Conservation (phyloP, 495 filamentous ascomycete genomes). For the Trichoderma erinaceum region DNA sequence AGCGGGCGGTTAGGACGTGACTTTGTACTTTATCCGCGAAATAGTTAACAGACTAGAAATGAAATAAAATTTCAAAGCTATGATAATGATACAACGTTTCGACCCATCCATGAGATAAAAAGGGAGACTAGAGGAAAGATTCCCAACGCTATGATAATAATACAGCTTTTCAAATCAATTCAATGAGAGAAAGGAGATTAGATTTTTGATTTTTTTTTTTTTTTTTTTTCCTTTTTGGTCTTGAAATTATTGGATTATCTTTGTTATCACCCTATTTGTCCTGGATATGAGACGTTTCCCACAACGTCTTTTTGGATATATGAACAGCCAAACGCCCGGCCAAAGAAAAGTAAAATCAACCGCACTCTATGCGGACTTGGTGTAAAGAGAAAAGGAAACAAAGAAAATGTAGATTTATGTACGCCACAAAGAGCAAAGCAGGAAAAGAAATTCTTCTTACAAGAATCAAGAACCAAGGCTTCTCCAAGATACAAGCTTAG, state of each 20-base stretch:
- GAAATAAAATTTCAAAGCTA: too few species aligned
- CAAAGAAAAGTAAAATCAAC: neutral
- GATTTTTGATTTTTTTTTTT: too few species aligned
- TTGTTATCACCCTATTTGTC: slow-evolving; percentile 2
- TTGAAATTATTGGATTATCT: neutral
- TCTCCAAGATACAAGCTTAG: neutral
- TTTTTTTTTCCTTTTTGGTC: neutral
- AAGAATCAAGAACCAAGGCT: neutral
- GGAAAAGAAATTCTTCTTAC: neutral
- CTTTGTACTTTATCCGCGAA: too few species aligned
- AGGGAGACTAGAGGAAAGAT: too few species aligned
- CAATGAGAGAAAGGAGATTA: neutral
- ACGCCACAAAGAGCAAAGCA: neutral
- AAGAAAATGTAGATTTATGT: neutral
- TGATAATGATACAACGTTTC: too few species aligned
- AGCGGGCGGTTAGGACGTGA: neutral
- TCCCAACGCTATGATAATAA: too few species aligned
- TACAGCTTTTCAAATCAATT: neutral
- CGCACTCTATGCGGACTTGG: slow-evolving; percentile 9
- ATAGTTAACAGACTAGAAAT: too few species aligned
- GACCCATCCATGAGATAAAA: too few species aligned
- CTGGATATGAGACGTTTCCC: slow-evolving; percentile 9
- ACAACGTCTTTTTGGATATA: slow-evolving; percentile 11
- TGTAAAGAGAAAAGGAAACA: neutral
- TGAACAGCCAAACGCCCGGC: slow-evolving; percentile 11